phyloP scores from a whole-genome alignment of 2,329 filamentous ascomycete species.

The Thelonectria discophora region DNA sequence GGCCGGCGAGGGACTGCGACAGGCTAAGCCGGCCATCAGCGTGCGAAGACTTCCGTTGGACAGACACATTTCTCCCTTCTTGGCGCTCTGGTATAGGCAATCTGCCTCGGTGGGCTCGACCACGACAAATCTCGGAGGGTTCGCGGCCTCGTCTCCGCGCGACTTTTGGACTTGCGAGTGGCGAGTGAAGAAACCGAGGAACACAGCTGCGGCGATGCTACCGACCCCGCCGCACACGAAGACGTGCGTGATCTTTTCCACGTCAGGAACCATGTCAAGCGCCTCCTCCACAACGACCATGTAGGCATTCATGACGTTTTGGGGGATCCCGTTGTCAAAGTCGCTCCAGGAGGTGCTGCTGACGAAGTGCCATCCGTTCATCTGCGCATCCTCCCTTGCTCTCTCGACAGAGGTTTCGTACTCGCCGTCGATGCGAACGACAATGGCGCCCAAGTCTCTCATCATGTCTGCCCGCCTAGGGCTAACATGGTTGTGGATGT shows the following conservation, averaged over 20 bases:
- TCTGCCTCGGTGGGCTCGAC: slow-evolving; percentile 30
- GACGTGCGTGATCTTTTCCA: slow-evolving; percentile 24
- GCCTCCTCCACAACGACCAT: slow-evolving; percentile 29
- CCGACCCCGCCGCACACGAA: slow-evolving; percentile 29
- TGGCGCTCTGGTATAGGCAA: slow-evolving; percentile 26
- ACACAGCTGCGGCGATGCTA: slow-evolving; percentile 26
- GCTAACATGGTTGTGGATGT: slow-evolving; percentile 29
- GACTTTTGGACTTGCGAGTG: not conserved
- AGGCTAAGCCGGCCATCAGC: slow-evolving; percentile 29
- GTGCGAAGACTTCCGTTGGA: slow-evolving; percentile 17
- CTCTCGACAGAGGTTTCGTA: slow-evolving; percentile 22
- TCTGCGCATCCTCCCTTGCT: slow-evolving; percentile 28
- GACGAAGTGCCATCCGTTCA: slow-evolving; percentile 31
- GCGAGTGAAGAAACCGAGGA: slow-evolving; percentile 16
- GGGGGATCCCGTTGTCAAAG: slow-evolving; percentile 22
- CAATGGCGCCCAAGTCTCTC: slow-evolving; percentile 24
- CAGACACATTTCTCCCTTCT: slow-evolving; percentile 11
- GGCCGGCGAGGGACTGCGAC: slow-evolving; percentile 25
- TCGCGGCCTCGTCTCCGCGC: not conserved
- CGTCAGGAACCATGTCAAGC: not conserved
- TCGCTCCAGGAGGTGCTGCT: slow-evolving; percentile 28
- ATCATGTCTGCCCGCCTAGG: slow-evolving; percentile 14
- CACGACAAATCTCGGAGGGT: slow-evolving; percentile 18
- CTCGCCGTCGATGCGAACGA: slow-evolving; percentile 28
- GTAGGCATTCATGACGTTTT: slow-evolving; percentile 32